Conservation (phyloP, 2,329 filamentous ascomycete genomes). For the Alternaria solani region DNA sequence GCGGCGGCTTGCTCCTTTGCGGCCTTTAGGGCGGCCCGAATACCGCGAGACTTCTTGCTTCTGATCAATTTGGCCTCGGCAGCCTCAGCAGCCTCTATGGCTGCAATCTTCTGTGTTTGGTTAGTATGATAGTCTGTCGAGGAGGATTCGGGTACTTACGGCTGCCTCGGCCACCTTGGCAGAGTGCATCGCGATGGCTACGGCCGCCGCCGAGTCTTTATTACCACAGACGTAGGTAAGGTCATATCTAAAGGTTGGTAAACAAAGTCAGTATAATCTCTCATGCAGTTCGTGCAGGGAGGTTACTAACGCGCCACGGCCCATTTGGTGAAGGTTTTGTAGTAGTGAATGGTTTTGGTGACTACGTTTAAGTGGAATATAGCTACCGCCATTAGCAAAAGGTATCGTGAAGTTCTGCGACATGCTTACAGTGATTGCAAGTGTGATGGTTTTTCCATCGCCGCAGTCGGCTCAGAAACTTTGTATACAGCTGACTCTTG, state of each 20-base stretch:
- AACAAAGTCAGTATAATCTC: too few species aligned
- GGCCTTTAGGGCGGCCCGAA: slow-evolving; percentile 11
- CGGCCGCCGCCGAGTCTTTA: slow-evolving; percentile 11
- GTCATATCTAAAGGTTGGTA: slow-evolving; percentile 21
- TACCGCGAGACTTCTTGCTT: slow-evolving; percentile 20
- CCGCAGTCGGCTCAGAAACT: background rate
- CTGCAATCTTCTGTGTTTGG: slow-evolving; percentile 1
- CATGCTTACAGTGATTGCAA: background rate
- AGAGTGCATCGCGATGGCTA: slow-evolving; percentile 6
- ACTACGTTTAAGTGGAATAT: background rate
- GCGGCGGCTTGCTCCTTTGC: slow-evolving; percentile 8
- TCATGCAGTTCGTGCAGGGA: too few species aligned
- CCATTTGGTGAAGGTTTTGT: slow-evolving; percentile 17
- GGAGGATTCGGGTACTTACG: slow-evolving; percentile 7
- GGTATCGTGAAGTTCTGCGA: background rate
- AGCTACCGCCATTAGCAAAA: background rate
- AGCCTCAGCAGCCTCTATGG: background rate
- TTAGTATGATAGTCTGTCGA: background rate
- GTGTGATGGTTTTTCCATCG: background rate
- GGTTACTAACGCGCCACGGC: slow-evolving; percentile 16
- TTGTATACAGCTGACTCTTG: background rate
- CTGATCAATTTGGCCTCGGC: slow-evolving; percentile 12
- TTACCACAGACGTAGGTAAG: slow-evolving; percentile 7
- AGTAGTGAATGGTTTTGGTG: background rate
- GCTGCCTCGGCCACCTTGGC: background rate